Conservation (phyloP, 2,329 filamentous ascomycete genomes). For the Xylariaceae sp. region DNA sequence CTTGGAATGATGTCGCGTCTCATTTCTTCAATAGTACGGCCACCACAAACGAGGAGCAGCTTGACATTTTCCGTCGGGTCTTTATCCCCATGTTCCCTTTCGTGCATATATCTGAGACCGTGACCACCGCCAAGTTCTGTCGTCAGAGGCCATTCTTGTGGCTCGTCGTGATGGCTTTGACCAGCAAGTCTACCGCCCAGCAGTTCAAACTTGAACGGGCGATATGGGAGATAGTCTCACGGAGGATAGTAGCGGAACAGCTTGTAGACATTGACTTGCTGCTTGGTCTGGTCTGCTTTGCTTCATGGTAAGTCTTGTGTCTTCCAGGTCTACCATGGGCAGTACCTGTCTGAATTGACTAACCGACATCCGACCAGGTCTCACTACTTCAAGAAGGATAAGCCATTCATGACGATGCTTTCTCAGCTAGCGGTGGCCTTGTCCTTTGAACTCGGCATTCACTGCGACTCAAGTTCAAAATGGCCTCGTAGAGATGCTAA, state of each 20-base stretch:
- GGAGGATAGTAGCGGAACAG: conserved; percentile 14
- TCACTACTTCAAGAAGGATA: conserved; percentile 16
- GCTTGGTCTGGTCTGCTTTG: conserved; percentile 12
- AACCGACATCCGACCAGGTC: conserved; percentile 9
- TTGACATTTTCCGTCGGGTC: conserved; percentile 10
- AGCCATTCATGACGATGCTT: conserved; percentile 22
- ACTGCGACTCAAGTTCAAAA: conserved; percentile 8
- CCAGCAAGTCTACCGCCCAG: conserved; percentile 8
- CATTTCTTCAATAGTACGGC: conserved; percentile 7
- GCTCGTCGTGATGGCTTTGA: conserved; percentile 16
- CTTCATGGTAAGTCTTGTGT: conserved; percentile 15
- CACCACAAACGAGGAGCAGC: conserved; percentile 10
- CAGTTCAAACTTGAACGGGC: conserved; percentile 14
- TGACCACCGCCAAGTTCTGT: conserved; percentile 11
- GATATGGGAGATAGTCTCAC: conserved; percentile 17
- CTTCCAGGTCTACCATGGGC: too few species aligned
- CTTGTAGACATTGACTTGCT: conserved; percentile 6
- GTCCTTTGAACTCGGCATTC: conserved; percentile 20
- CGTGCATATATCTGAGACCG: conserved; percentile 11
- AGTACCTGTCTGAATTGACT: too few species aligned
- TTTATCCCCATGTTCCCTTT: conserved; percentile 16
- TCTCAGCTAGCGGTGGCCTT: conserved; percentile 19
- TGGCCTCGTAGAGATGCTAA: too few species aligned
- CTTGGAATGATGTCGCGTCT: conserved; percentile 11
- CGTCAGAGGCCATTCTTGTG: conserved; percentile 16